Evolutionary conservation across 306 rosid species (phyloP), one percentile per base, ranked within the genome.

Genomic region (Alnus rubra): DNA sequence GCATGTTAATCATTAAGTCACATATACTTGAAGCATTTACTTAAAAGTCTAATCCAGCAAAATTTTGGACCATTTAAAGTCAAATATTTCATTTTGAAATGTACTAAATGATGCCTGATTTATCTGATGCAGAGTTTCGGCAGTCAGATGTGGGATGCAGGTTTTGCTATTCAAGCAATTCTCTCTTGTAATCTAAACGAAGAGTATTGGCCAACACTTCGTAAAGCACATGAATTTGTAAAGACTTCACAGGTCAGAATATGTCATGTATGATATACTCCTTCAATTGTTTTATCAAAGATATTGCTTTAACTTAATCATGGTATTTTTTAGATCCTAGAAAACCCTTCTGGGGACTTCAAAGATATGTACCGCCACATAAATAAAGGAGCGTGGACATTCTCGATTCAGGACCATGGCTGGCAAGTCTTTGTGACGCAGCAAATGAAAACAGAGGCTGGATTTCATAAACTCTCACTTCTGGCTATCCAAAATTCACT

Each of bases 241-340:
- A 90, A 88, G 85, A 89, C 87, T 75, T 88, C 94, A 6, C 94
- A 90, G 88, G 92, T 89, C 48, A 59, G 28, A 69, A 35, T 64
- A 42, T 52, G 3, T n/a, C 55, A 48, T 44, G 7, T 44, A 44
- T 7, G 4, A 35, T 2, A 60, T 4, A 54, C 50, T 44, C 52
- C 39, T 65, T 54, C 3, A 4, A 3, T 56, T 30, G 10, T 19
- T 56, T 19, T 59, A 10, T 59, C 15, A 59, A 23, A 59, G 16
- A 28, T 9, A 47, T 28, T 2, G 2, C 4, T 49, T 79, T 51
- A 64, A 67, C 15, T 7, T 2, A 11, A 28, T 18, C 10, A 2
- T 48, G 12, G 16, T 18, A 23, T 69, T 33, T 68, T 3, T 30
- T 19, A 90, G 90, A 78, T 89, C 9, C 51, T 42, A 18, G 90